Base-by-base conservation (phyloP, 2,329 filamentous ascomycete genomes). In the Daldinia sp. region DNA sequence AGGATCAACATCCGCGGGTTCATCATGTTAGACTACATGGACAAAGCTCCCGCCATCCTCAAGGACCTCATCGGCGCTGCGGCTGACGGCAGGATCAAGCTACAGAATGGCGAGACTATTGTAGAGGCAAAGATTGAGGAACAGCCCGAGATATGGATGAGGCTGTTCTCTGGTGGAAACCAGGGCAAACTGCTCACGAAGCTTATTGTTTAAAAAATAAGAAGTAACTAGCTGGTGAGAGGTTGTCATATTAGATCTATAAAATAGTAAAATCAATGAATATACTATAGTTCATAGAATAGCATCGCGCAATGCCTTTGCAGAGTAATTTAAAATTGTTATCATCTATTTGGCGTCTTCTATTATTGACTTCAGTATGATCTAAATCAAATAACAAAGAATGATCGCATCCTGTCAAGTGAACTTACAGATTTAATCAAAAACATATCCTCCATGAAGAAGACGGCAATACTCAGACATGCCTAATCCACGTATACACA, bases 1-100 rank as follows among this genome's bases (percentile, higher is more conserved):
- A 73, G 82, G 18, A 70, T 84, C 20, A 78, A 78, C 62, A 74
- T 85, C 26, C 78, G 76, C 68, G 83, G 83, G 0, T 83, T 84
- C 56, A 82, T 84, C 67, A 79, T 84, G 62, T 70, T 79, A 5
- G 80, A 84, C 69, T 82, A 76, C 30, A 65, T 75, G 58, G 75
- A 79, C 65, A 73, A 75, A 65, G 68, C 69, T 2, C 73, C 74
- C 0, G 65, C 42, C 2, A 74, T 74, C 28, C 65, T 76, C 12
- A 57, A 51, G 46, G 74, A 77, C 59, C 67, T 77, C 2, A 72
- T 76, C 20, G 70, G 41, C 15, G 74, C 74, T 6, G 72, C 74
- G 6, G 71, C 67, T 1, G 72, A 76, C 20, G 74, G 75, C 13
- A 69, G 67, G 33, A 66, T 76, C 39, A 69, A 70, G 64, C 35